Base-by-base conservation (phyloP, 768 basidiomycete species). In the Pleurotus eryngii region DNA sequence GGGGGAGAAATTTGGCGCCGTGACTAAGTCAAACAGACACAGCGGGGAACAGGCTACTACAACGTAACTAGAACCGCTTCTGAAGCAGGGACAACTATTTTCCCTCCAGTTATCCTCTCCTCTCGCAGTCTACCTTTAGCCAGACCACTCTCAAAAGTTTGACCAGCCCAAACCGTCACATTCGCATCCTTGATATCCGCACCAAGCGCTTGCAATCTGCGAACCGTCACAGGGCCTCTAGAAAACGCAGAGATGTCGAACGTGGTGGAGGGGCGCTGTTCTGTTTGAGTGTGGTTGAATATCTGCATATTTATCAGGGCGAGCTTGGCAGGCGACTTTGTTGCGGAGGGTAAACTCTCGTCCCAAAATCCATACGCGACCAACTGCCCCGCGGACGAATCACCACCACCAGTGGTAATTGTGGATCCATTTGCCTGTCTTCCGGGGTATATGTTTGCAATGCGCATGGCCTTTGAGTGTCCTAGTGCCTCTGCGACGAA, bases 361-460 rank as follows among this genome's bases (percentile, higher is more conserved):
- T 76, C 76, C 80, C 81, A 82, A 60, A 82, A 77, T 5, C 77
- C 81, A 57, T 82, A 83, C 0, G 72, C 75, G 12, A 81, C 77
- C 7, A 81, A 65, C 57, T 81, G 76, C n/a, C 80, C 79, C 9
- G 71, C 67, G 3, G 78, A 78, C 18, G 62, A 59, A 57, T 82
- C 81, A 0, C 81, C 81, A 3, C 76, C 70, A 26, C 73, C 76
- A 0, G 80, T 81, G 7, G 81, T 82, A 58, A 81, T 79, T 7
- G 76, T 75, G 0, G 81, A 81, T 14, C 80, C 81, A 56, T 83
- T 81, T 24, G 67, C 63, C 62, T 82, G 79, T 60, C 79, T 68
- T 11, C 80, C 80, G 2, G 80, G 81, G 58, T 75, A 83, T 11
- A 83, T 68, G 61, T 81, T 82, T 24, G 79, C 68, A 11, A 81